Base-by-base conservation (phyloP, 495 filamentous ascomycete genomes). In the Trichocladium uniseriatum region DNA sequence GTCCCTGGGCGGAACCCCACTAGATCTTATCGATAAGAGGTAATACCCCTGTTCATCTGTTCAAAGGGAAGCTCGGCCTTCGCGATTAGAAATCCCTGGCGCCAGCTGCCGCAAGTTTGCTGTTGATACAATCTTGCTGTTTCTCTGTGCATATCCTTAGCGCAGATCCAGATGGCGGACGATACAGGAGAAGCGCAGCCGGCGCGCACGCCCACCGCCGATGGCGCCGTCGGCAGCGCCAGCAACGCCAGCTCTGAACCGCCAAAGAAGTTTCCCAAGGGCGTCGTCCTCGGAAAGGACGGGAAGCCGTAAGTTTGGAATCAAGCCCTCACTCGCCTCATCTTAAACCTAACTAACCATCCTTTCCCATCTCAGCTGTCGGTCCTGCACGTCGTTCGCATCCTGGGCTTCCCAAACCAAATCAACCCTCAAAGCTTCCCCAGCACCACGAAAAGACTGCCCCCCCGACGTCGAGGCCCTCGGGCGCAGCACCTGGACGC, bases 401-500 rank as follows among this genome's bases (percentile, higher is more conserved):
- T 57, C 70, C 11, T 74, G 64, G 64, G 58, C 69, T 0, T 71
- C 78, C 49, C 78, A 89, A 63, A 76, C 78, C 48, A 91, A 83
- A 63, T 75, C 81, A 1, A 72, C 77, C 5, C 71, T 82, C 45
- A 80, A 74, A 61, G 57, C 67, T 8, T 55, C 58, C 59, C 6
- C 64, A 9, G 52, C 65, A 20, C 59, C 67, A 28, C 70, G 28
- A 19, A 56, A 66, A 36, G 81, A 81, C 61, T 88, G 84, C 49
- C 80, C 90, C 2, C 77, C 91, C 19, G 84, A 97, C 58, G 87
- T 95, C 55, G 89, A 94, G 60, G 61, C 68, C 5, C 80, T 98
- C 27, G 92, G 92, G 52, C 84, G 86, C 49, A 78, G 78, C 51
- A 83, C 88, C 22, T 98, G 92, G 92, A 98, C 89, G 1, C 76